Evolutionary conservation across 805 yeast genomes (phyloP).

Genomic region (Candida xyloterini): DNA sequence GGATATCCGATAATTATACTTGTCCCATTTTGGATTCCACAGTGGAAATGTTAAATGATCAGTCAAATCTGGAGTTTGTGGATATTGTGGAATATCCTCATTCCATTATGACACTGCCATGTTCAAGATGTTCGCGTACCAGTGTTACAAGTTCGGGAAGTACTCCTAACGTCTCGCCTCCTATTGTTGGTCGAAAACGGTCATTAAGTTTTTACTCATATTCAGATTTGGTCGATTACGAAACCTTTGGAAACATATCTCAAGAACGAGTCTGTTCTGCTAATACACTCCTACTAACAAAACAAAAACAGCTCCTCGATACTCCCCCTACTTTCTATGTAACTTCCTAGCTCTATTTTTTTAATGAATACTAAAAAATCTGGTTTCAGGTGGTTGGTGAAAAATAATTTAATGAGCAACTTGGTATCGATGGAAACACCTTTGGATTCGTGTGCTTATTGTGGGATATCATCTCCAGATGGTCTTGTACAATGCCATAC

Average conservation of each 20-base stretch:
- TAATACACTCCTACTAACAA: slow-evolving; percentile 1
- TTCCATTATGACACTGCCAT: slow-evolving; percentile 2
- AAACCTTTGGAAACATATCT: slow-evolving; percentile 7
- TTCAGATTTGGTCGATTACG: slow-evolving; percentile 31
- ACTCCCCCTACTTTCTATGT: slow-evolving; percentile 2
- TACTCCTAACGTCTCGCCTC: not conserved
- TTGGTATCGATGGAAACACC: slow-evolving; percentile 1
- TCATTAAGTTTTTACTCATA: slow-evolving; percentile 34
- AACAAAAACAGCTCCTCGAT: slow-evolving; percentile 6
- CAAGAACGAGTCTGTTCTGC: slow-evolving; percentile 7
- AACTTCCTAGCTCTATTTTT: slow-evolving; percentile 2
- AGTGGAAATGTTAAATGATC: slow-evolving; percentile 56
- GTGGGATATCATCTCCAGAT: slow-evolving; percentile 65
- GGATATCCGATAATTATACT: slow-evolving; percentile 61
- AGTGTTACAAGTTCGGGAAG: not conserved
- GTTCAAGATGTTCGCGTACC: slow-evolving; percentile 1
- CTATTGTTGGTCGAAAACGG: slow-evolving; percentile 8
- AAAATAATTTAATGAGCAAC: slow-evolving; percentile 17
- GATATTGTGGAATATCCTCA: slow-evolving; percentile 54
- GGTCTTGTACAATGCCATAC: slow-evolving; percentile 72
- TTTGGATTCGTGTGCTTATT: slow-evolving; percentile 52
- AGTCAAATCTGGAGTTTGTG: slow-evolving; percentile 61
- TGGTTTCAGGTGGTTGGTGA: slow-evolving; percentile 9
- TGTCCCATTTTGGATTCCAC: slow-evolving; percentile 85
- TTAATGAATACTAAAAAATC: slow-evolving; percentile 3